Conservation (phyloP, 768 basidiomycete genomes). For the Leccinum aurantiacum region DNA sequence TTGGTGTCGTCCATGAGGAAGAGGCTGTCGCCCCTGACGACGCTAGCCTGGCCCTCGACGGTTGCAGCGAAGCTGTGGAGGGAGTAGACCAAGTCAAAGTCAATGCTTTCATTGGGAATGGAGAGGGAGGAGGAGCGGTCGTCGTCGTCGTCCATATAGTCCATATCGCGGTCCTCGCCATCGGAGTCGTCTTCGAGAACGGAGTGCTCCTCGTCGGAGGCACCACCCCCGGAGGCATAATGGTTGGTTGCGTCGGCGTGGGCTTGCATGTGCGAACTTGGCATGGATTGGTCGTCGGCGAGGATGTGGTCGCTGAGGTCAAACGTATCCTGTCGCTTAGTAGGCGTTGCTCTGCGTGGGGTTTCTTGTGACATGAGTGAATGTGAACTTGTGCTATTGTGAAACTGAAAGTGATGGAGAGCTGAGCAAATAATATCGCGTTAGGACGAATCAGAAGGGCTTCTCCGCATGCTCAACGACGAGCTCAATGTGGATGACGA, state of each 20-base stretch:
- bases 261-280: conserved; percentile 43
- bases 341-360: conserved; percentile 12
- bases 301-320: conserved; percentile 69
- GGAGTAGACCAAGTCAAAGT: conserved; percentile 91
- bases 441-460: conserved; percentile 2
- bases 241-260: conserved; percentile 48
- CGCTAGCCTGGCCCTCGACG: conserved; percentile 97
- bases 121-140: conserved; percentile 81
- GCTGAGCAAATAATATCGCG: neutral
- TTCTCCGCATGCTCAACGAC: conserved; percentile 19
- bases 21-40: conserved; percentile 96
- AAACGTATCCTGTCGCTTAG: conserved; percentile 59
- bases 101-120: conserved; percentile 88
- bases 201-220: conserved; percentile 77
- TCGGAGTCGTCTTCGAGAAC: conserved; percentile 86
- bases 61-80: conserved; percentile 96
- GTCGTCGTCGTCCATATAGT: conserved; percentile 72
- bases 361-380: conserved; percentile 32
- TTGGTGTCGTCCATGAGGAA: conserved; percentile 98
- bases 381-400: conserved; percentile 3
- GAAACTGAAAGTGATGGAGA: conserved; percentile 2
- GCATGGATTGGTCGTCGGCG: conserved; percentile 51
- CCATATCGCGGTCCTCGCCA: conserved; percentile 62
- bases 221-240: conserved; percentile 31
- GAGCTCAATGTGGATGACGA: conserved; percentile 14